phyloP scores from a whole-genome alignment of 179 eudicot species.

The Silene noctiflora region DNA sequence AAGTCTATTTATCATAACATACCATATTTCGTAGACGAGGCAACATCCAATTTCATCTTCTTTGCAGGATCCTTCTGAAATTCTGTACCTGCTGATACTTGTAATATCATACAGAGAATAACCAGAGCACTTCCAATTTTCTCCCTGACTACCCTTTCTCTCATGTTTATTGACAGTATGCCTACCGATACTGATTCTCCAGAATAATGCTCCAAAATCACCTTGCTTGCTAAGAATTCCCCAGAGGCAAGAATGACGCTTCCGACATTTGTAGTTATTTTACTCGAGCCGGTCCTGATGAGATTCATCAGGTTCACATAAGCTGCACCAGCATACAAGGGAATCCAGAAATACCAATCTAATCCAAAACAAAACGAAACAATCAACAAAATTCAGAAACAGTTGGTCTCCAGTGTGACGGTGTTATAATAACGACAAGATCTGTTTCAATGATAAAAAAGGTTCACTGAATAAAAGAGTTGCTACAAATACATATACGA shows the following conservation, averaged over 20 bases:
- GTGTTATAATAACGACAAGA: too few species aligned
- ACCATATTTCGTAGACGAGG: constrained; percentile 31
- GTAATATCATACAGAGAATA: constrained; percentile 43
- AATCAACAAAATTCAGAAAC: neutral
- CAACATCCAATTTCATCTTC: neutral
- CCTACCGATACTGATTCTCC: constrained; percentile 24
- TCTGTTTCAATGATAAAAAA: too few species aligned
- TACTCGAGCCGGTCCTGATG: constrained; percentile 10
- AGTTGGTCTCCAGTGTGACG: neutral
- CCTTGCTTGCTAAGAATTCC: constrained; percentile 42
- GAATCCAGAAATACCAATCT: constrained; percentile 79
- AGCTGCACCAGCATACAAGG: constrained; percentile 51
- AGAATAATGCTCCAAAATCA: constrained; percentile 31
- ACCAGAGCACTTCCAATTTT: constrained; percentile 57
- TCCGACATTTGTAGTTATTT: constrained; percentile 12
- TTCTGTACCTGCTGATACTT: constrained; percentile 26
- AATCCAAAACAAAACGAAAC: neutral
- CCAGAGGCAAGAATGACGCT: constrained; percentile 36
- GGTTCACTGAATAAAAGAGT: too few species aligned
- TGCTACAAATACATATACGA: too few species aligned
- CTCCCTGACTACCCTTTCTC: constrained; percentile 50
- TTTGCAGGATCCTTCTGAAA: constrained; percentile 13
- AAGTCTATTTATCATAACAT: neutral
- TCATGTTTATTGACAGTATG: constrained; percentile 52
- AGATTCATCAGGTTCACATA: constrained; percentile 43